Percentiles rank a stretch among this genome's conserved stretches.
Evolutionary conservation across 1,139 yeast genomes (phyloP).

Genomic region (Candida frijolesensis): DNA sequence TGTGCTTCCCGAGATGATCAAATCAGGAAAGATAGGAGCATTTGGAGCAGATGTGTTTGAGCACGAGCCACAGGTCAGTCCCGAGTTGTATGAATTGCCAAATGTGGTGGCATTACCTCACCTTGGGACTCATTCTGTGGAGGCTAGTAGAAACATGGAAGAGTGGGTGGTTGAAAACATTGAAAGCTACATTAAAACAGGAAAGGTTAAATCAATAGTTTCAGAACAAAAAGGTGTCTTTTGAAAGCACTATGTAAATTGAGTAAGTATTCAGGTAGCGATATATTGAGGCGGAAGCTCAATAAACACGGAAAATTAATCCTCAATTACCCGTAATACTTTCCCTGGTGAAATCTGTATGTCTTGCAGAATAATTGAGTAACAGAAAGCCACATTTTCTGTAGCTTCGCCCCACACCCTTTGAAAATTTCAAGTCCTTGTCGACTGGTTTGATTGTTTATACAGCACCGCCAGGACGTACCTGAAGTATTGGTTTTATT

Average conservation of each 20-base stretch:
- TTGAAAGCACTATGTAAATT: not conserved
- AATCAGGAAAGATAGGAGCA: conserved; percentile 66
- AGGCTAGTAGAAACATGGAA: conserved; percentile 59
- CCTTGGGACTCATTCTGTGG: conserved; percentile 74
- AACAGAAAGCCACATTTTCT: too few species aligned
- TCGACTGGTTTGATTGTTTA: too few species aligned
- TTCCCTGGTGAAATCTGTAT: too few species aligned
- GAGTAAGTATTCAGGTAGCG: not conserved
- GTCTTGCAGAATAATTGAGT: too few species aligned
- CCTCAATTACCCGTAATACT: too few species aligned
- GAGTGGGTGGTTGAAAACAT: conserved; percentile 52
- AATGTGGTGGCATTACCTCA: conserved; percentile 77
- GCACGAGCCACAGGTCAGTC: conserved; percentile 69
- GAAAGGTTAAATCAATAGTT: conserved; percentile 63
- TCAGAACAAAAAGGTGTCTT: conserved; percentile 52
- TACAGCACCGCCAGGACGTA: too few species aligned
- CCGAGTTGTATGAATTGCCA: conserved; percentile 54
- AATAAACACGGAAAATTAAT: not conserved
- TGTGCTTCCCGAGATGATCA: conserved; percentile 60
- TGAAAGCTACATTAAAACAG: conserved; percentile 45
- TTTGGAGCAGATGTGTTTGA: conserved; percentile 85
- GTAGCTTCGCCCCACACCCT: too few species aligned
- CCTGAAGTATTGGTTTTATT: too few species aligned
- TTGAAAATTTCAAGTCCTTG: too few species aligned
- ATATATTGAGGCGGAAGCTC: not conserved